Percentiles rank a stretch among this genome's conserved stretches.
Conservation (phyloP, 345 rosid species). For the Sisymbrium altissimum region DNA sequence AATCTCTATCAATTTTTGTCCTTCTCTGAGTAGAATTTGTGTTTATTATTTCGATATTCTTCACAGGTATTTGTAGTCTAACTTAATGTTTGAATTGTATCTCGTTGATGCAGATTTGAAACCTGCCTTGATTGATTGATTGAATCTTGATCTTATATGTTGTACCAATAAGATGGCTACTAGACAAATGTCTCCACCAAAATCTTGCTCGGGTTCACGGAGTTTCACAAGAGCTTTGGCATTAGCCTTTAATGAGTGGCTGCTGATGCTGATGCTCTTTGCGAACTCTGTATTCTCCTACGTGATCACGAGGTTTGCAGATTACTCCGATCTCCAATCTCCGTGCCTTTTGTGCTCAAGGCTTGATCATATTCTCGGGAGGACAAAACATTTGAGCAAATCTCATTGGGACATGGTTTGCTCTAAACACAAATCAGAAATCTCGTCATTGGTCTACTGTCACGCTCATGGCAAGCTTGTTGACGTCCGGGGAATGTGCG, state of each 20-base stretch:
- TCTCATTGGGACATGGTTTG: constrained; percentile 74
- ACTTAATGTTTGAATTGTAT: constrained; percentile 3
- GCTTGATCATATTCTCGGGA: constrained; percentile 77
- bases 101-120: constrained; percentile 26
- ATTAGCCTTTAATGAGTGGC: constrained; percentile 74
- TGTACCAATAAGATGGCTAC: constrained; percentile 41
- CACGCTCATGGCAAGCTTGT: constrained; percentile 75
- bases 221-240: constrained; percentile 54
- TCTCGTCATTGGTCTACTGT: constrained; percentile 79
- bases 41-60: not conserved
- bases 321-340: constrained; percentile 48
- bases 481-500: constrained; percentile 77
- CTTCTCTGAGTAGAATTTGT: not conserved
- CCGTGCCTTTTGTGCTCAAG: constrained; percentile 86
- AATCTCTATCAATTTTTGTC: not conserved
- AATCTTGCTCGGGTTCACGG: constrained; percentile 36
- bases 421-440: constrained; percentile 70
- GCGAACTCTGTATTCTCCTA: constrained; percentile 58
- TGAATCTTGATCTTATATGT: constrained; percentile 19
- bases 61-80: not conserved
- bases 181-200: constrained; percentile 39
- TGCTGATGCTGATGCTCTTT: constrained; percentile 67
- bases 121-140: constrained; percentile 16
- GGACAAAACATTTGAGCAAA: constrained; percentile 35
- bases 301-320: constrained; percentile 65